A percentile compares a stretch with the other conserved stretches of the same genome.
Evolutionary conservation across 2,329 filamentous ascomycete genomes (phyloP).

Genomic region (Alternaria ethzedia): DNA sequence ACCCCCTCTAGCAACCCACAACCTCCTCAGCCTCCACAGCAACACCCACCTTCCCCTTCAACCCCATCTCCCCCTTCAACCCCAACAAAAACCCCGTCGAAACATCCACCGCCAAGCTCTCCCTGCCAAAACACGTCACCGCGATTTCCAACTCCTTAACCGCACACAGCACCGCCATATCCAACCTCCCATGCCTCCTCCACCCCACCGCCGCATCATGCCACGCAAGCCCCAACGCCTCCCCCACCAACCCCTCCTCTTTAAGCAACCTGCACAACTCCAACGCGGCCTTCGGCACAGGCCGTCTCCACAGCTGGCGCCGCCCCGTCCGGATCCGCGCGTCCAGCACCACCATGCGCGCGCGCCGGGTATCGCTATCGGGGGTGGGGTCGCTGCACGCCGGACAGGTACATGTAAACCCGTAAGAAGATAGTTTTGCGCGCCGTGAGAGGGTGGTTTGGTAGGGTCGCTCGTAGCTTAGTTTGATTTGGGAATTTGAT

Average conservation of each 20-base stretch:
- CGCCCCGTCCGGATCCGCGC: constrained; percentile 15
- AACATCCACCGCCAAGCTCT: constrained; percentile 17
- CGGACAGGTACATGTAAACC: constrained; percentile 31
- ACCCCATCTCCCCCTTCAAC: background rate
- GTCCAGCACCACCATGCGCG: constrained; percentile 23
- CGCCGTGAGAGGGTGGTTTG: constrained; percentile 19
- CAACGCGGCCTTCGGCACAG: constrained; percentile 17
- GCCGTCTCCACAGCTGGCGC: constrained; percentile 20
- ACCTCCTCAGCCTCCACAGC: background rate
- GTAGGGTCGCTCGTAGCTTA: constrained; percentile 38
- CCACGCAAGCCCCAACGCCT: constrained; percentile 25
- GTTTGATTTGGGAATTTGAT: constrained; percentile 37
- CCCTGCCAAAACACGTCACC: constrained; percentile 15
- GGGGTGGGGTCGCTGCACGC: constrained; percentile 26
- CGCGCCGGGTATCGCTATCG: constrained; percentile 18
- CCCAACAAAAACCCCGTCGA: constrained; percentile 7
- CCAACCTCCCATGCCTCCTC: constrained; percentile 18
- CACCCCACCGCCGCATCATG: constrained; percentile 26
- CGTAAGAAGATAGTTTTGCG: constrained; percentile 27
- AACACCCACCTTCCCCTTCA: background rate
- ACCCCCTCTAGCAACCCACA: background rate
- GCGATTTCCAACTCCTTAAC: constrained; percentile 18
- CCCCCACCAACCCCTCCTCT: constrained; percentile 25
- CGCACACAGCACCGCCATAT: constrained; percentile 17
- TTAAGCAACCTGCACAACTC: constrained; percentile 20